A percentile compares a stretch with the other conserved stretches of the same genome.
These are phyloP conservation scores for Astrothelium subdiscretum DNA, from an alignment of 495 filamentous ascomycete species.

Conservation along the genomic window DNA sequence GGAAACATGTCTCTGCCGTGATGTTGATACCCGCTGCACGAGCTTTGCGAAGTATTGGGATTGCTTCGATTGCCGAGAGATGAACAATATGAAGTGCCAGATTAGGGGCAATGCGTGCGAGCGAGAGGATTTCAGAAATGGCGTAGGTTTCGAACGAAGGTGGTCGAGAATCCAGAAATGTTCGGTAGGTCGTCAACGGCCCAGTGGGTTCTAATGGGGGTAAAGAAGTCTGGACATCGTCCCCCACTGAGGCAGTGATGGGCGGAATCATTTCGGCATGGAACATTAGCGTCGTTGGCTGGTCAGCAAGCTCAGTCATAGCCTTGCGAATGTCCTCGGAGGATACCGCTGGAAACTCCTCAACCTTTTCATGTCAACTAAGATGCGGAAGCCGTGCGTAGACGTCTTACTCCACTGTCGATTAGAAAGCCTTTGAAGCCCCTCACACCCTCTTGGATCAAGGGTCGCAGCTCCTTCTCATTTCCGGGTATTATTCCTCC, in stretches of 20 bases:
- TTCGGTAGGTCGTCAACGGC: constrained; percentile 68
- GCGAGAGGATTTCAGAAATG: constrained; percentile 70
- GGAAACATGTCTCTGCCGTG: constrained; percentile 96
- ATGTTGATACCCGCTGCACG: constrained; percentile 72
- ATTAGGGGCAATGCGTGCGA: constrained; percentile 68
- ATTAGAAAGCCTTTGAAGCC: constrained; percentile 98
- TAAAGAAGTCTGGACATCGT: constrained; percentile 58
- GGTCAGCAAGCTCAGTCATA: constrained; percentile 64
- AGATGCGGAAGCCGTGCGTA: constrained; percentile 1
- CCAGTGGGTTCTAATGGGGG: constrained; percentile 66
- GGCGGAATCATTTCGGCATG: constrained; percentile 97
- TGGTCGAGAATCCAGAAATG: constrained; percentile 86
- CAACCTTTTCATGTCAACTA: constrained; percentile 46
- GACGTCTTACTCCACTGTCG: constrained; percentile 72
- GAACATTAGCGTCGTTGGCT: constrained; percentile 89
- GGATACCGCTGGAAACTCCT: constrained; percentile 88
- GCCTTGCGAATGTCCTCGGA: constrained; percentile 64
- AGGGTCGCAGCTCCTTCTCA: constrained; percentile 59
- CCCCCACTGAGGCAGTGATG: constrained; percentile 67
- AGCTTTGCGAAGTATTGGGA: constrained; percentile 73
- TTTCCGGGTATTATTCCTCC: constrained; percentile 93
- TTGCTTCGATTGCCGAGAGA: constrained; percentile 83
- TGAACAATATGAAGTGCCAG: constrained; percentile 92
- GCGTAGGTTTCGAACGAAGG: constrained; percentile 86
- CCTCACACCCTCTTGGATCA: constrained; percentile 75